These are phyloP conservation scores for Lactuca sativa DNA, from an alignment of 129 eudicot genomes.

Conservation along the genomic window DNA sequence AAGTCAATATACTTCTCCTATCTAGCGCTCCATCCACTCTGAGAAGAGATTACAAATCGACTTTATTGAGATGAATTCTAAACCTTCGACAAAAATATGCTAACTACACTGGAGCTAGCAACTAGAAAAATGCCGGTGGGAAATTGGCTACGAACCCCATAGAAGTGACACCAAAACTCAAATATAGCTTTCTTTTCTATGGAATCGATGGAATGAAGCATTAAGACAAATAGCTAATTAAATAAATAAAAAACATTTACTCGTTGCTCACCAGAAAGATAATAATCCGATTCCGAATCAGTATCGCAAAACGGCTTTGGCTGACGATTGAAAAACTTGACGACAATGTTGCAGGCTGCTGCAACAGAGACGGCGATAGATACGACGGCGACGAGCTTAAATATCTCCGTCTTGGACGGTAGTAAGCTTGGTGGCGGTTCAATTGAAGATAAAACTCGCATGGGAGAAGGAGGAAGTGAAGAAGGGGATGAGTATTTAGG, in stretches of 20 bases:
- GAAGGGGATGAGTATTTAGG: constrained; percentile 30
- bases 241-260: not conserved
- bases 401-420: constrained; percentile 60
- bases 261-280: constrained; percentile 40
- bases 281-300: constrained; percentile 38
- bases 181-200: too few species aligned
- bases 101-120: too few species aligned
- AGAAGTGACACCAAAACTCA: too few species aligned
- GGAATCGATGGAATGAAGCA: too few species aligned
- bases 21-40: too few species aligned
- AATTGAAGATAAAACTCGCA: constrained; percentile 24
- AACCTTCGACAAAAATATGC: not conserved
- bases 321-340: constrained; percentile 28
- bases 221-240: too few species aligned
- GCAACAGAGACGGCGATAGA: constrained; percentile 66
- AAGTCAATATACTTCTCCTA: too few species aligned
- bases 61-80: too few species aligned
- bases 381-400: constrained; percentile 56
- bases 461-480: constrained; percentile 10
- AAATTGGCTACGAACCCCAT: not conserved
- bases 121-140: not conserved
- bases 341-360: constrained; percentile 39
- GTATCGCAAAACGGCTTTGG: constrained; percentile 64
- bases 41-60: too few species aligned
- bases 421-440: constrained; percentile 53